These are phyloP conservation scores for Solanum gandarillasii DNA, from an alignment of 257 asterid genomes.

Conservation along the genomic window DNA sequence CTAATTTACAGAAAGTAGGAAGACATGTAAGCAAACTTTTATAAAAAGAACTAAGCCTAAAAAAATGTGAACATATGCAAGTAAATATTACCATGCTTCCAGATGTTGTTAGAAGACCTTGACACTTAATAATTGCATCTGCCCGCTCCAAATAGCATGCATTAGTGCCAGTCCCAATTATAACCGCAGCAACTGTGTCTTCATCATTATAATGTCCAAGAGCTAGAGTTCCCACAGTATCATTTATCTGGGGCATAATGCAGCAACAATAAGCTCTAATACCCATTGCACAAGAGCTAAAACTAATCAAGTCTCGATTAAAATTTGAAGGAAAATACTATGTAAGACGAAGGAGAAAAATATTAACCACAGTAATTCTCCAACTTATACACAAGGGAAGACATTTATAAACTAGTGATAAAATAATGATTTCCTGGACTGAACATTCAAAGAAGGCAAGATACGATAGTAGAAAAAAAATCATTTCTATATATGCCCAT, in stretches of 20 bases:
- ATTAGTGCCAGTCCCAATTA: conserved; percentile 87
- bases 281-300: background rate
- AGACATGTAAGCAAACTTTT: background rate
- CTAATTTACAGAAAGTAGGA: conserved; percentile 18
- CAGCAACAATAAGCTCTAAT: background rate
- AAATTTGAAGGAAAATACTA: background rate
- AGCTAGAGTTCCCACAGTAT: conserved; percentile 83
- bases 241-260: conserved; percentile 45
- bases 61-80: background rate
- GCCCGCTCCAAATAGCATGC: conserved; percentile 87
- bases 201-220: conserved; percentile 69
- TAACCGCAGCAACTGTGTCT: conserved; percentile 82
- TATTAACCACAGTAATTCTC: background rate
- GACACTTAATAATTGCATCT: conserved; percentile 79
- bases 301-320: background rate
- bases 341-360: background rate
- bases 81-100: conserved; percentile 60
- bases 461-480: background rate
- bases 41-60: background rate
- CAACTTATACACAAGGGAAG: background rate
- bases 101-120: conserved; percentile 58
- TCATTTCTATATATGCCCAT: background rate
- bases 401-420: background rate
- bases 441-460: background rate
- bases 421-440: background rate